Conservation (phyloP, 768 basidiomycete genomes). For the Rhodotorula taiwanensis region DNA sequence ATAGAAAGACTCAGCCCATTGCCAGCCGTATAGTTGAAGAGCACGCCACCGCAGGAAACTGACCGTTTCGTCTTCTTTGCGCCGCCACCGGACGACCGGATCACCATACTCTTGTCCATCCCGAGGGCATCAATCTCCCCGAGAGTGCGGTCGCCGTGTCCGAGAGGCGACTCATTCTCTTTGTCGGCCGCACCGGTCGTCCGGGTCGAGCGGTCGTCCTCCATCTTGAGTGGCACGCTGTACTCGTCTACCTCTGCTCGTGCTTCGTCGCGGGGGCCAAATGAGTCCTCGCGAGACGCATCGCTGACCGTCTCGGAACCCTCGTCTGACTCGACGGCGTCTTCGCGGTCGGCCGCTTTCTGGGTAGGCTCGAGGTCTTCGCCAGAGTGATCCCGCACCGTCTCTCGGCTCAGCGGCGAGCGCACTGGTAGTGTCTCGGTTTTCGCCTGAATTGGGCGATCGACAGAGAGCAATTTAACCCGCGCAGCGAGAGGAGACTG, state of each 20-base stretch:
- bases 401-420: too few relatives aligned
- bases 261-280: too few relatives aligned
- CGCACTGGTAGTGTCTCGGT: too few relatives aligned
- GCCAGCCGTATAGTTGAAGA: too few relatives aligned
- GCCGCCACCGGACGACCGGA: conserved; percentile 11
- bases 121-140: conserved; percentile 18
- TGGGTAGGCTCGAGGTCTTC: too few relatives aligned
- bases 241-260: neutral
- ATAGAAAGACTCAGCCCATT: too few relatives aligned
- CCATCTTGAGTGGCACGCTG: neutral
- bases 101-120: conserved; percentile 27
- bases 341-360: too few relatives aligned
- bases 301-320: neutral
- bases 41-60: neutral
- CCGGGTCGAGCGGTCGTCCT: conserved; percentile 8
- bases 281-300: too few relatives aligned
- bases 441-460: too few relatives aligned
- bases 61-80: conserved; percentile 26
- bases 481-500: conserved; percentile 23
- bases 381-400: too few relatives aligned
- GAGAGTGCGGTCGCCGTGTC: conserved; percentile 1
- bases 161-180: conserved; percentile 5
- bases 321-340: neutral
- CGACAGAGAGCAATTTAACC: neutral
- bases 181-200: neutral